Conservation (phyloP, 768 basidiomycete genomes). For the Tephrocybe sp. region DNA sequence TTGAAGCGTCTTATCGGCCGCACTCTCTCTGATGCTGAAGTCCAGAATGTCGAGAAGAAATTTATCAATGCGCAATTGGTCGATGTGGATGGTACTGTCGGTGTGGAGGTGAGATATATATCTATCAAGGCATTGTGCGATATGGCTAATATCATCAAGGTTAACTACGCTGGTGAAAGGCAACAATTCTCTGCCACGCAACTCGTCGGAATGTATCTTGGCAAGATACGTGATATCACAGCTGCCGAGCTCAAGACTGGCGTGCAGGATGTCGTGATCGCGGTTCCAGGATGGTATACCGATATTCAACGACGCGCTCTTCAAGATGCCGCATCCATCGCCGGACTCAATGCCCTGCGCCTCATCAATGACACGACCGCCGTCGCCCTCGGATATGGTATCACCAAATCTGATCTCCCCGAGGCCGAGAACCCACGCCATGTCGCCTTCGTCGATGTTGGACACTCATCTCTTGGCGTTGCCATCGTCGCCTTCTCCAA, state of each 20-base stretch:
- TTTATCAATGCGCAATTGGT: slow-evolving; percentile 86
- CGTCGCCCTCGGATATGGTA: slow-evolving; percentile 94
- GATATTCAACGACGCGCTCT: slow-evolving; percentile 90
- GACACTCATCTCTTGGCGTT: slow-evolving; percentile 88
- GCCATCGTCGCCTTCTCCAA: slow-evolving; percentile 92
- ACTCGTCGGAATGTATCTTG: slow-evolving; percentile 87
- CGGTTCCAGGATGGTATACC: slow-evolving; percentile 96
- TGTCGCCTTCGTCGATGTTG: slow-evolving; percentile 93
- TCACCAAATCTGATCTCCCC: slow-evolving; percentile 97
- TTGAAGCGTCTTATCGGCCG: slow-evolving; percentile 91
- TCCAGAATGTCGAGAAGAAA: slow-evolving; percentile 83
- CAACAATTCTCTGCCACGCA: slow-evolving; percentile 84
- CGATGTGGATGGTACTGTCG: slow-evolving; percentile 81
- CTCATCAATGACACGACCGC: slow-evolving; percentile 98
- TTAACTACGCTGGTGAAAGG: slow-evolving; percentile 83
- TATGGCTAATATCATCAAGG: slow-evolving; percentile 42
- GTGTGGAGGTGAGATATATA: slow-evolving; percentile 66
- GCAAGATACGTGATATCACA: slow-evolving; percentile 87
- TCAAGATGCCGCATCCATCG: slow-evolving; percentile 86
- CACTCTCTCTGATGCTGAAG: slow-evolving; percentile 74
- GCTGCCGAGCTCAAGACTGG: slow-evolving; percentile 79
- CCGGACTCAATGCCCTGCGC: slow-evolving; percentile 86
- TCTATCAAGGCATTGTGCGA: not conserved
- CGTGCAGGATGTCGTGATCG: slow-evolving; percentile 91
- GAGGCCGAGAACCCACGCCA: slow-evolving; percentile 76